Evolutionary conservation across 2,329 filamentous ascomycete genomes (phyloP).

Genomic region (Penicillium concentricum): DNA sequence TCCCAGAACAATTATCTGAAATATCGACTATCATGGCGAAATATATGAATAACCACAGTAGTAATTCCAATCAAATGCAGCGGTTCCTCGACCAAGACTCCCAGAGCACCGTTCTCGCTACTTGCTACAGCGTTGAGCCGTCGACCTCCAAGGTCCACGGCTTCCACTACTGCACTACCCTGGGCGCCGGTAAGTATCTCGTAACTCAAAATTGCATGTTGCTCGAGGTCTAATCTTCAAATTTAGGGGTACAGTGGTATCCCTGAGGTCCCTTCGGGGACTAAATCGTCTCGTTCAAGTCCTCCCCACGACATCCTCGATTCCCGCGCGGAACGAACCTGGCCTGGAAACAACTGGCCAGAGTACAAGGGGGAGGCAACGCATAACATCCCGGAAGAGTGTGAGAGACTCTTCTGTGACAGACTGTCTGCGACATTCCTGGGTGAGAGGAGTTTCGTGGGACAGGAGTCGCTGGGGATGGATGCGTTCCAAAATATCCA

Average conservation of each 20-base stretch:
- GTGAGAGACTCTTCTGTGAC: conserved; percentile 99
- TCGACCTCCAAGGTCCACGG: conserved; percentile 69
- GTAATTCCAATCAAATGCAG: conserved; percentile 63
- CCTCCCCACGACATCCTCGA: conserved; percentile 79
- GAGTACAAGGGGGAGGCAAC: conserved; percentile 79
- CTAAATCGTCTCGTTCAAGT: conserved; percentile 81
- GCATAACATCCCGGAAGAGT: conserved; percentile 97
- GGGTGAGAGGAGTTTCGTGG: conserved; percentile 82
- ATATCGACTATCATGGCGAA: conserved; percentile 34
- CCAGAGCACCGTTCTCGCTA: conserved; percentile 77
- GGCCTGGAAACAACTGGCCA: conserved; percentile 32
- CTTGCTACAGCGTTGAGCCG: conserved; percentile 80
- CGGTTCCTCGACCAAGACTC: conserved; percentile 51
- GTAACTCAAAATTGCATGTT: not conserved
- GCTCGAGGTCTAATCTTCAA: not conserved
- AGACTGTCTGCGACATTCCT: conserved; percentile 89
- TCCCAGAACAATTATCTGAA: conserved; percentile 3
- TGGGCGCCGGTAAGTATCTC: conserved; percentile 66
- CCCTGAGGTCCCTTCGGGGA: conserved; percentile 88
- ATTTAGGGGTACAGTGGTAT: conserved; percentile 81
- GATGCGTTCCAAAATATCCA: conserved; percentile 58
- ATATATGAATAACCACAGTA: conserved; percentile 69
- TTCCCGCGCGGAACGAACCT: conserved; percentile 59
- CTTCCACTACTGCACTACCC: conserved; percentile 95
- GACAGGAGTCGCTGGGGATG: conserved; percentile 82